Evolutionary conservation across 176 grass and related monocot genomes (phyloP).

Genomic region (Eragrostis nindensis): DNA sequence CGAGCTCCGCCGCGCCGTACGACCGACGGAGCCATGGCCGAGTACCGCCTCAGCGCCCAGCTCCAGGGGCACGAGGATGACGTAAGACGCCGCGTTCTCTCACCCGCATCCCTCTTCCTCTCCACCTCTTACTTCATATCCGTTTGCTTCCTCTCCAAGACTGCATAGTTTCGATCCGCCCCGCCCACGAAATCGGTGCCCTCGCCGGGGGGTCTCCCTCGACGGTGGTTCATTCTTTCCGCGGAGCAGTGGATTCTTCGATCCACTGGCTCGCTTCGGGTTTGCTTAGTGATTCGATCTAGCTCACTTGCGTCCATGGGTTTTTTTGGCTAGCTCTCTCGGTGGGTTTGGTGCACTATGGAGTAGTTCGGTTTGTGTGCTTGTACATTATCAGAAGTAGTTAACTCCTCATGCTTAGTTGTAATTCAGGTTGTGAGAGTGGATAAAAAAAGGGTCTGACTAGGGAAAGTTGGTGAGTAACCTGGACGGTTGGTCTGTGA

Average conservation of each 20-base stretch:
- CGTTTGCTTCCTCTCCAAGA: slow-evolving; percentile 53
- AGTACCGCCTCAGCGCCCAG: slow-evolving; percentile 68
- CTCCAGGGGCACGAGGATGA: slow-evolving; percentile 88
- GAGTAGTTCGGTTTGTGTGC: not conserved
- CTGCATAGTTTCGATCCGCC: slow-evolving; percentile 26
- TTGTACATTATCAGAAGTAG: not conserved
- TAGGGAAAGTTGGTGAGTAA: slow-evolving; percentile 1
- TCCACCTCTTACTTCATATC: not conserved
- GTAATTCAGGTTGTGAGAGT: not conserved
- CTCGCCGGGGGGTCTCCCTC: not conserved
- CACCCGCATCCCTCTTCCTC: not conserved
- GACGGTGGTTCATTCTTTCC: not conserved
- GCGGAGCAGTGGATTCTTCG: not conserved
- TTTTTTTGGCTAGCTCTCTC: not conserved
- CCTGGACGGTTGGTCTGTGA: not conserved
- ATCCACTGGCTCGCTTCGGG: not conserved
- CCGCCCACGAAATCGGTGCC: not conserved
- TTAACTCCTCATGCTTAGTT: not conserved
- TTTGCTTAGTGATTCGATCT: slow-evolving; percentile 34
- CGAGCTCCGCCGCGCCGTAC: slow-evolving; percentile 31
- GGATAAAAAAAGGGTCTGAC: not conserved
- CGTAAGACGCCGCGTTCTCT: slow-evolving; percentile 42
- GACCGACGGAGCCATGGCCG: slow-evolving; percentile 44
- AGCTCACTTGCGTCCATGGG: not conserved
- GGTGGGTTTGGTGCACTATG: not conserved